Evolutionary conservation across 2,329 filamentous ascomycete species (phyloP).

Genomic region (Chaetomiaceae sp.): DNA sequence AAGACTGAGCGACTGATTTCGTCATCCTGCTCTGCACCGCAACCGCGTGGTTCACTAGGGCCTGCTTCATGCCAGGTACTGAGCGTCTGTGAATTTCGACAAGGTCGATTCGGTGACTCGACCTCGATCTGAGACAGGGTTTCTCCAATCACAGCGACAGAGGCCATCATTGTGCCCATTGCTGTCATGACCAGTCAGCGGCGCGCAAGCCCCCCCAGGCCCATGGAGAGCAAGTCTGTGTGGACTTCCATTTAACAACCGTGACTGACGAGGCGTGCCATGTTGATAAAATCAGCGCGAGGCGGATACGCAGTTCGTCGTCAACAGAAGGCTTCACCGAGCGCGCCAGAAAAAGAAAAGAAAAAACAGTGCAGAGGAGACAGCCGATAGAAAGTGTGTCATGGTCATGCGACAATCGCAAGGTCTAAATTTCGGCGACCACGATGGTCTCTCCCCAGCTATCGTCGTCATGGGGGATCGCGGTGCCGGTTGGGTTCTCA

Average conservation of each 20-base stretch:
- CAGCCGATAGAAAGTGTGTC: constrained; percentile 15
- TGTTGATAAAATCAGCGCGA: constrained; percentile 1
- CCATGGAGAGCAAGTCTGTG: not conserved
- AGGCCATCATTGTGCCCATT: not conserved
- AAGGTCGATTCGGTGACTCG: not conserved
- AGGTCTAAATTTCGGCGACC: constrained; percentile 17
- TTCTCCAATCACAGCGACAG: not conserved
- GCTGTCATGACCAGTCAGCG: not conserved
- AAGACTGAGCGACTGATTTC: constrained; percentile 17
- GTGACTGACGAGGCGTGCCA: constrained; percentile 17
- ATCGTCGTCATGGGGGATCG: constrained; percentile 14
- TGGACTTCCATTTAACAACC: not conserved
- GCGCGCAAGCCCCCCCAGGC: not conserved
- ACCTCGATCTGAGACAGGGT: not conserved
- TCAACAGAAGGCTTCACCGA: constrained; percentile 12
- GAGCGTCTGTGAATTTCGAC: not conserved
- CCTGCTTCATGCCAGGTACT: constrained; percentile 3
- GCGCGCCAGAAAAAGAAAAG: no score
- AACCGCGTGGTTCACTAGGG: not conserved
- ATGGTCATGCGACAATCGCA: constrained; percentile 19
- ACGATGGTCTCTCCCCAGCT: constrained; percentile 16
- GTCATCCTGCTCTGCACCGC: constrained; percentile 13
- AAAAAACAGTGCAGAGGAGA: not conserved
- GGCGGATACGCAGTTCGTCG: constrained; percentile 3
- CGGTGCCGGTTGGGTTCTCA: constrained; percentile 12